Percentiles rank a stretch among this genome's conserved stretches.
Evolutionary conservation across 73 alveolate genomes (phyloP).

Genomic region (Tetrahymena thermophila): DNA sequence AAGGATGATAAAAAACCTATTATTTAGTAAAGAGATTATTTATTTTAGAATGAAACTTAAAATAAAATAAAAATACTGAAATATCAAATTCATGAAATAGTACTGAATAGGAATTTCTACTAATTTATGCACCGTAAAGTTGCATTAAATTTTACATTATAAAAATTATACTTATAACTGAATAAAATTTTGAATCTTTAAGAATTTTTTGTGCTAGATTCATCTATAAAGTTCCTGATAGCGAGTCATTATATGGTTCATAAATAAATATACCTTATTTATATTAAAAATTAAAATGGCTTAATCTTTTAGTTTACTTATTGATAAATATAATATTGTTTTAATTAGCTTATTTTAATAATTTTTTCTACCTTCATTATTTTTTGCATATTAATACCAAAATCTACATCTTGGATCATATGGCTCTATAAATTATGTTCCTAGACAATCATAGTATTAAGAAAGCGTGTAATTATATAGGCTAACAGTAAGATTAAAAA

Average conservation of each 20-base stretch:
- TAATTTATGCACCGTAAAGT: background rate
- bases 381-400: background rate
- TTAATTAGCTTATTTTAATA: too few species aligned
- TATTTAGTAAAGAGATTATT: background rate
- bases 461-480: background rate
- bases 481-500: background rate
- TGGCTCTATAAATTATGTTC: background rate
- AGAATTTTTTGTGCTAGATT: background rate
- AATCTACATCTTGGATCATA: background rate
- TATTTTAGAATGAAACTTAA: too few species aligned
- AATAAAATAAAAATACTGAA: background rate
- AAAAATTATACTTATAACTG: background rate
- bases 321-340: too few species aligned
- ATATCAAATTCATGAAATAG: background rate
- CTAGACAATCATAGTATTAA: background rate
- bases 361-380: background rate
- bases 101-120: background rate
- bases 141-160: background rate
- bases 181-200: background rate
- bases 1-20: background rate
- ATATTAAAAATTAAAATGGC: too few species aligned
- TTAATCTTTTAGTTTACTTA: too few species aligned
- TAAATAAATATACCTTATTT: background rate
- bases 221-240: background rate
- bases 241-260: background rate